phyloP scores from a whole-genome alignment of 495 filamentous ascomycete species.

The Penicillium bialowiezense region DNA sequence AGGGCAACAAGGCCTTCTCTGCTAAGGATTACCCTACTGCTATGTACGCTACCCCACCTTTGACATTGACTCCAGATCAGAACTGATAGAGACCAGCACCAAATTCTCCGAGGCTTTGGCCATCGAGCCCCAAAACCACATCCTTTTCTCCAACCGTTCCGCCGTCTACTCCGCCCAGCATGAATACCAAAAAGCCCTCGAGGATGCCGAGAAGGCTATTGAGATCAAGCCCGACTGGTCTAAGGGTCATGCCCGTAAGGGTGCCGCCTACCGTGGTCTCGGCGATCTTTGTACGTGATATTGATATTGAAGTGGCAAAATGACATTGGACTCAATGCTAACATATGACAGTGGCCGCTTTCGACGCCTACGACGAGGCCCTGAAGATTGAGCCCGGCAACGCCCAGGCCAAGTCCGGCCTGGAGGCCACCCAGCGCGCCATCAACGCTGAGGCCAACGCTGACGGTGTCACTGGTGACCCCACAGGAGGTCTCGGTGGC shows the following conservation, averaged over 20 bases:
- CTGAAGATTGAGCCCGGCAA: conserved; percentile 89
- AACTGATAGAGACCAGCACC: conserved; percentile 53
- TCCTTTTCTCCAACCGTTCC: conserved; percentile 96
- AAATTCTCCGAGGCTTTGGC: conserved; percentile 93
- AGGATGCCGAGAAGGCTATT: conserved; percentile 89
- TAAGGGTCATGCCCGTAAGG: conserved; percentile 91
- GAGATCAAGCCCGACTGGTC: conserved; percentile 97
- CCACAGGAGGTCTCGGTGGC: conserved; percentile 71
- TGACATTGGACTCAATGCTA: not conserved
- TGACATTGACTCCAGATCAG: conserved; percentile 7
- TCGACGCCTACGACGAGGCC: conserved; percentile 88
- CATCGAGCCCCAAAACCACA: conserved; percentile 85
- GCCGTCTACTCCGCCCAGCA: conserved; percentile 91
- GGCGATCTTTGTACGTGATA: conserved; percentile 68
- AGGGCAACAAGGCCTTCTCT: conserved; percentile 96
- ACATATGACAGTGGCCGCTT: conserved; percentile 59
- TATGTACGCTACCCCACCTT: conserved; percentile 61
- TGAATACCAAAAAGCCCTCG: conserved; percentile 77
- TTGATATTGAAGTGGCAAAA: not conserved
- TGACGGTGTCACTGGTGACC: conserved; percentile 65
- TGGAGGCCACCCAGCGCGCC: conserved; percentile 79
- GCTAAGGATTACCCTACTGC: conserved; percentile 95
- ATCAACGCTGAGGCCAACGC: conserved; percentile 74
- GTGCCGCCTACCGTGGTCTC: conserved; percentile 80
- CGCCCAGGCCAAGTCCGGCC: conserved; percentile 85